phyloP scores from a whole-genome alignment of 2,329 filamentous ascomycete genomes.

The Neurospora sp. region DNA sequence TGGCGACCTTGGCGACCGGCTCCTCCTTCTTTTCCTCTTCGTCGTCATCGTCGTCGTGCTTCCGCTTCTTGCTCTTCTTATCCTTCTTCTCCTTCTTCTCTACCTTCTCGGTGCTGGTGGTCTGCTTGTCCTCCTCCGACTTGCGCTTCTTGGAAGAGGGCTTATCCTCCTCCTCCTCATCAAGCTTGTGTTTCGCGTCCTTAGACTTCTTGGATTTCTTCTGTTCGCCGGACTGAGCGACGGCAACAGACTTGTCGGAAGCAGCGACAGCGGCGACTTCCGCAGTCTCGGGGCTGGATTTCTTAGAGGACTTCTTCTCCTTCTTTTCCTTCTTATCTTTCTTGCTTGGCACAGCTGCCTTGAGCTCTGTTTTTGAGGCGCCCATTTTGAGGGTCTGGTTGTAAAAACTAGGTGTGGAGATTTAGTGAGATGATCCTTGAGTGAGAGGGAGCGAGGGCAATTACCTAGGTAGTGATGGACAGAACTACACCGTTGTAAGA shows the following conservation, averaged over 20 bases:
- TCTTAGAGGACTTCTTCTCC: slow-evolving; percentile 10
- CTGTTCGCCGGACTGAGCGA: too few relatives aligned
- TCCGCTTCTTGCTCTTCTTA: slow-evolving; percentile 6
- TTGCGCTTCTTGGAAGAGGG: slow-evolving; percentile 12
- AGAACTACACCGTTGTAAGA: background rate
- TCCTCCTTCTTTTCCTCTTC: slow-evolving; percentile 4
- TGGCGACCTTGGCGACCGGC: background rate
- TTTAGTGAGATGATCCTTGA: background rate
- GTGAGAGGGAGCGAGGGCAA: background rate
- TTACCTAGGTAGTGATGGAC: background rate
- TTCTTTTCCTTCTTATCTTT: slow-evolving; percentile 6
- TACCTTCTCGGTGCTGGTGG: slow-evolving; percentile 4
- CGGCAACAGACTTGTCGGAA: too few relatives aligned
- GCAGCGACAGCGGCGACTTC: background rate
- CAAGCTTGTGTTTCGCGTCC: slow-evolving; percentile 12
- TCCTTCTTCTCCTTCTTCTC: slow-evolving; percentile 1
- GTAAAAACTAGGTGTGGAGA: background rate
- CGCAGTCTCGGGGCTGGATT: background rate
- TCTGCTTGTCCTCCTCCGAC: slow-evolving; percentile 10
- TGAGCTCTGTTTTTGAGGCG: background rate
- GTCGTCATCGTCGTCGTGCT: background rate
- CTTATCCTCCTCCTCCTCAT: background rate
- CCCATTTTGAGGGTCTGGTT: slow-evolving; percentile 4
- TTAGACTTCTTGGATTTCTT: slow-evolving; percentile 8
- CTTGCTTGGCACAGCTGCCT: background rate